Base-by-base conservation (phyloP, 2,329 filamentous ascomycete species). In the Xylariaceae sp. region DNA sequence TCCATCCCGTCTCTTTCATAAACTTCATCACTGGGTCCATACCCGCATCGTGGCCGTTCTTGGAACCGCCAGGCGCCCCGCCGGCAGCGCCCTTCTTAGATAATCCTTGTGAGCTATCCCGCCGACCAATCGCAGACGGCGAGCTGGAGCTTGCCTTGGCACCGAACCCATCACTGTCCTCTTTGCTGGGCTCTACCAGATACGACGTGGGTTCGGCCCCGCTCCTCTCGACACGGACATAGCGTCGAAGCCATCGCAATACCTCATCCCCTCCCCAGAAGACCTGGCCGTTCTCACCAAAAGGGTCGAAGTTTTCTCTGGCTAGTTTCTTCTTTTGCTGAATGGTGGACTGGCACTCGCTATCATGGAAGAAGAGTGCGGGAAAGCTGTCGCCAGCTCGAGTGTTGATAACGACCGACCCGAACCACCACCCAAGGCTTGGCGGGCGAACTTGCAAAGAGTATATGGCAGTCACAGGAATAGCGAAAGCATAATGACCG, bases 251-350 rank as follows among this genome's bases (percentile, higher is more conserved):
- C 94, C 95, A 99, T 48, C 90, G 80, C 42, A 99, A 68, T 1
- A 97, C 87, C 71, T 99, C 92, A 66, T 99, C 94, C 5, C 94
- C 94, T 49, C 94, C 95, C 94, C 95, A 99, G 65, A 96, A 97
- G 76, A 96, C 86, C 66, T 88, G 82, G 0, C 92, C 92, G 55
- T 80, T 80, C 54, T 90, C 88, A 14, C 86, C 85, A 67, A 96
- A 96, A 0, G 91, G 91, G 61, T 96, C 90, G 62, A 99, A 97
- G 39, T 76, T 89, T 60, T 96, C 90, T 54, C 80, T 81, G 1
- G 90, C 83, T 46, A 89, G 75, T 70, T 86, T 89, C 77, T 94
- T 95, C 72, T 95, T 90, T 69, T 97, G 92, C 48, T 95, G 71
- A 18, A 97, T 95, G 0, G 94, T 99, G 46, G 88, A 95, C 70